phyloP scores from a whole-genome alignment of 805 yeast genomes.

The Brettanomyces anomalus region DNA sequence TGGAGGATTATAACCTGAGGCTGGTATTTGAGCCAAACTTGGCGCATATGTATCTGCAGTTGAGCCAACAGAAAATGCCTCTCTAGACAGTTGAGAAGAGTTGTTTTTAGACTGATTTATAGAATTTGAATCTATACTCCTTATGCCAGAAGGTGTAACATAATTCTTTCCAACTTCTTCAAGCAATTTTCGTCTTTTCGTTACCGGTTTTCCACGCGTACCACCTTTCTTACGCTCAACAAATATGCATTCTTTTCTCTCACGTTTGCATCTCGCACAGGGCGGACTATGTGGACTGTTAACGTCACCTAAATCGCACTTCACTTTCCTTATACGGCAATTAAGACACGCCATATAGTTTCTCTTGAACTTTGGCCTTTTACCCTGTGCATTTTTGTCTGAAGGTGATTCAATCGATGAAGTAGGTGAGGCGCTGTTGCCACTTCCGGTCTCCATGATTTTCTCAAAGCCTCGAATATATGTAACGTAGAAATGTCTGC shows the following conservation, averaged over 20 bases:
- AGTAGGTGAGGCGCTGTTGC: background rate
- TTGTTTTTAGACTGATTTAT: background rate
- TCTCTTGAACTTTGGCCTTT: slow-evolving; percentile 37
- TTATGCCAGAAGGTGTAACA: too few species aligned
- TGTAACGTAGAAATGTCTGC: too few species aligned
- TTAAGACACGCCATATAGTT: slow-evolving; percentile 78
- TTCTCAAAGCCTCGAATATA: too few species aligned
- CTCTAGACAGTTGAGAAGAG: too few species aligned
- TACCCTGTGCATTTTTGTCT: background rate
- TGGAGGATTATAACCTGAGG: too few species aligned
- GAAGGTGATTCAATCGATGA: background rate
- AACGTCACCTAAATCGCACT: slow-evolving; percentile 76
- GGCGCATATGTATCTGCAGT: too few species aligned
- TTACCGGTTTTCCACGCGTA: slow-evolving; percentile 16
- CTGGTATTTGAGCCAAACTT: too few species aligned
- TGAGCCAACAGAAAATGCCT: too few species aligned
- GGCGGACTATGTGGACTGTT: slow-evolving; percentile 71
- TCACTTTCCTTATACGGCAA: slow-evolving; percentile 77
- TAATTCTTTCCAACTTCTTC: too few species aligned
- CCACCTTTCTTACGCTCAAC: slow-evolving; percentile 52
- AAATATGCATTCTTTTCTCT: slow-evolving; percentile 66
- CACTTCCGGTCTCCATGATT: too few species aligned
- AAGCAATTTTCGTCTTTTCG: too few species aligned
- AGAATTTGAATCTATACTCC: background rate
- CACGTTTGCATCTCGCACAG: slow-evolving; percentile 78